Evolutionary conservation across 2,329 filamentous ascomycete genomes (phyloP).

Genomic region (Rasamsonia emersonii): DNA sequence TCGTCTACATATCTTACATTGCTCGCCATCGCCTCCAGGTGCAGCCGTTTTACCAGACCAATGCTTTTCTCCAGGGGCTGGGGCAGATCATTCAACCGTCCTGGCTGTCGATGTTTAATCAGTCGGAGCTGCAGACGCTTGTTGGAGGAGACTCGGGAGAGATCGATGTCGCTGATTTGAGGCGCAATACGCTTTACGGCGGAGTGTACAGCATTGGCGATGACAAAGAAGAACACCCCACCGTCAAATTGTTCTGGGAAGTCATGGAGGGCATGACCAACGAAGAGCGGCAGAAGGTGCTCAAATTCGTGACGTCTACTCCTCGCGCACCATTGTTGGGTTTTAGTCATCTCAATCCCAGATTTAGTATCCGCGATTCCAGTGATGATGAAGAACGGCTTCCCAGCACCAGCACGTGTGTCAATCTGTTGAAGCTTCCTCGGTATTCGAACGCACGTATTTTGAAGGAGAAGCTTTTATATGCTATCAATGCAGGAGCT

Average conservation of each 20-base stretch:
- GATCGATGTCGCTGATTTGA: slow-evolving; percentile 80
- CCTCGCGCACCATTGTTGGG: slow-evolving; percentile 83
- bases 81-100: slow-evolving; percentile 79
- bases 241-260: slow-evolving; percentile 81
- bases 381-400: slow-evolving; percentile 67
- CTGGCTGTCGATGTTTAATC: slow-evolving; percentile 99
- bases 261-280: slow-evolving; percentile 72
- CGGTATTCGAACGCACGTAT: slow-evolving; percentile 60
- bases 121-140: slow-evolving; percentile 84
- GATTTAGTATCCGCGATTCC: slow-evolving; percentile 82
- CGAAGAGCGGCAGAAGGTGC: slow-evolving; percentile 68
- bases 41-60: slow-evolving; percentile 73
- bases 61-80: slow-evolving; percentile 79
- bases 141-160: slow-evolving; percentile 79
- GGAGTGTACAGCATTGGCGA: slow-evolving; percentile 86
- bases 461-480: slow-evolving; percentile 73
- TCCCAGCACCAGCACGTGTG: slow-evolving; percentile 91
- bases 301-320: slow-evolving; percentile 94
- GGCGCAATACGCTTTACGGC: slow-evolving; percentile 75
- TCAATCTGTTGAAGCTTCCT: slow-evolving; percentile 88
- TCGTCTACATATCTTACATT: slow-evolving; percentile 90
- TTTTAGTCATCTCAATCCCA: slow-evolving; percentile 74
- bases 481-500: slow-evolving; percentile 80
- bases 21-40: slow-evolving; percentile 75
- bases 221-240: slow-evolving; percentile 76